Base-by-base conservation (phyloP, 106 monocot species). In the Narthecium ossifragum region DNA sequence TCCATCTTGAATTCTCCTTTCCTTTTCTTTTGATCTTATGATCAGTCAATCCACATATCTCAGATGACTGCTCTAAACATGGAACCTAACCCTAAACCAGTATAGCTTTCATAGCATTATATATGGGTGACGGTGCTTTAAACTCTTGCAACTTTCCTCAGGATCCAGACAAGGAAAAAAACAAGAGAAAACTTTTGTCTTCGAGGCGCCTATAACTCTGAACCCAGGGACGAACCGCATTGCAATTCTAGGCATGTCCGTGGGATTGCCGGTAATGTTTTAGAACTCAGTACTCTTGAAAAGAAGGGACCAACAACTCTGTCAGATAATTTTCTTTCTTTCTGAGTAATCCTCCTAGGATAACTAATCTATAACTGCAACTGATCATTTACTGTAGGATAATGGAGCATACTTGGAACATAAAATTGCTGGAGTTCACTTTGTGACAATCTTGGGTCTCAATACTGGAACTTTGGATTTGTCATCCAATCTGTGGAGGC, bases 381-480 rank as follows among this genome's bases (percentile, higher is more conserved):
- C n/a, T n/a, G n/a, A n/a, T n/a, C n/a, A n/a, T n/a, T n/a, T n/a
- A n/a, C n/a, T 71, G 33, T 53, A 98, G 98, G 91, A 91, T 74
- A 84, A 81, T 52, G 98, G 98, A 61, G 76, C 81, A 31, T 79
- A 75, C 45, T 46, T 98, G 45, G 98, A 87, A 51, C 75, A 57
- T 14, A 72, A 79, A 34, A 30, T 69, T 22, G 74, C 79, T 31
- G 98, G 98, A 26, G 32, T 98, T 33, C 84, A 73, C 40, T 55
- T 39, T 0, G 72, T 76, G 4, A 24, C 38, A 11, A 41, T 87
- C 61, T 81, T 79, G 67, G 98, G 98, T 31, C 91, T 98, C 10
- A 98, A 88, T 67, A 79, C 91, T 7, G 98, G 98, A 21, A 98
- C 98, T 10, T 48, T 98, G 28, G 91, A 91, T 51, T 62, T 98